These are phyloP conservation scores for Ogataea degrootiae DNA, from an alignment of 805 yeast species.

Conservation along the genomic window DNA sequence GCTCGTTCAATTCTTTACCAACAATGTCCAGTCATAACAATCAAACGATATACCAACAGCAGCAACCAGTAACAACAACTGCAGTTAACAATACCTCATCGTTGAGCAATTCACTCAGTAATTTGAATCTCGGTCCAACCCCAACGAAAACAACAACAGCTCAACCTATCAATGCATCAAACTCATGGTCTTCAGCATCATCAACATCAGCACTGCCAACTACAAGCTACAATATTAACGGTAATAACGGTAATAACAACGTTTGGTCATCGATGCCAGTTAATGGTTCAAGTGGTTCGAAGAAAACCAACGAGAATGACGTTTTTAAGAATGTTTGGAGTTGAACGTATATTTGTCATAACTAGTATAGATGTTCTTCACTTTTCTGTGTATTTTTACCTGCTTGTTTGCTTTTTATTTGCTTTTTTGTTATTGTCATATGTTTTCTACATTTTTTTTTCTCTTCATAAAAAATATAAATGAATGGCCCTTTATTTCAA, in stretches of 20 bases:
- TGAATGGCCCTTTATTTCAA: no score
- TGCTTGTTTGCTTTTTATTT: no score
- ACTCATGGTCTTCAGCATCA: not conserved
- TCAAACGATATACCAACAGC: not conserved
- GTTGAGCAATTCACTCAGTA: conserved; percentile 5
- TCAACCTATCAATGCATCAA: not conserved
- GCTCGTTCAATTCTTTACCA: conserved; percentile 12
- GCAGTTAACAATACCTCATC: not conserved
- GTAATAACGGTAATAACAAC: conserved; percentile 3
- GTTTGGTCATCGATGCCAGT: conserved; percentile 11
- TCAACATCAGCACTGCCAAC: not conserved
- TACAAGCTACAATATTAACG: not conserved
- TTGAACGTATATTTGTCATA: conserved; percentile 1
- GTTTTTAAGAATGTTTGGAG: conserved; percentile 31
- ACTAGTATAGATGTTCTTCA: not conserved
- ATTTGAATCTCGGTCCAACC: not conserved
- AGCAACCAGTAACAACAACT: not conserved
- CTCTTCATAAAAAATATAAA: no score
- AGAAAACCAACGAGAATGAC: conserved; percentile 18
- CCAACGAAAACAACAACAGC: not conserved
- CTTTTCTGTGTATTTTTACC: not conserved
- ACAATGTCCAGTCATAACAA: not conserved
- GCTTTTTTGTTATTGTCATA: no score
- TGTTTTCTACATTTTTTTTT: no score
- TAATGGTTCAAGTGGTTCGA: conserved; percentile 1